These are phyloP conservation scores for Curvularia hawaiiensis DNA, from an alignment of 2,329 filamentous ascomycete species.

Conservation along the genomic window DNA sequence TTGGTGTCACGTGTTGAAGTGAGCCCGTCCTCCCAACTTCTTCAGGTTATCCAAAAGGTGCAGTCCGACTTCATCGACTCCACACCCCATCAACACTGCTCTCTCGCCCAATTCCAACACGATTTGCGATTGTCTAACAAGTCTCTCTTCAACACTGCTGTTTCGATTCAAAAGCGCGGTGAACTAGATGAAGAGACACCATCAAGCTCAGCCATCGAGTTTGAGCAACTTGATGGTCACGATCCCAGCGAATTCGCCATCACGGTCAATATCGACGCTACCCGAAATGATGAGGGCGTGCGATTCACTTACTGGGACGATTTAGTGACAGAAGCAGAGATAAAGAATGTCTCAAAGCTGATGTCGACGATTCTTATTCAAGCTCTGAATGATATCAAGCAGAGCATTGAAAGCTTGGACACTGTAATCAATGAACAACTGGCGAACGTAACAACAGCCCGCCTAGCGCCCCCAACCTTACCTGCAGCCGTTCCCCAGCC, in stretches of 20 bases:
- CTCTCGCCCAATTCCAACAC: slow-evolving; percentile 55
- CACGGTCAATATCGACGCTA: slow-evolving; percentile 42
- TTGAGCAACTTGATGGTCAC: slow-evolving; percentile 36
- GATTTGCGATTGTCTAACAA: slow-evolving; percentile 44
- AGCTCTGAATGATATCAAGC: slow-evolving; percentile 27
- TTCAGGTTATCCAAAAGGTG: slow-evolving; percentile 33
- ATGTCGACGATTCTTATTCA: slow-evolving; percentile 36
- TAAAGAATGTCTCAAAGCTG: slow-evolving; percentile 31
- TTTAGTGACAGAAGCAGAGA: slow-evolving; percentile 34
- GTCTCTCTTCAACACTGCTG: slow-evolving; percentile 55
- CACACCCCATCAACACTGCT: slow-evolving; percentile 42
- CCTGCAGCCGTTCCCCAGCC: slow-evolving; percentile 14
- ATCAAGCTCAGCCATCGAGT: slow-evolving; percentile 25
- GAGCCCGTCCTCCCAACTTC: slow-evolving; percentile 19
- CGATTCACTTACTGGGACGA: slow-evolving; percentile 43
- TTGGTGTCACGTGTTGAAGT: slow-evolving; percentile 34
- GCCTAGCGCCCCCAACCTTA: slow-evolving; percentile 10
- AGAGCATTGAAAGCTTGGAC: slow-evolving; percentile 37
- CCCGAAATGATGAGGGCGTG: slow-evolving; percentile 36
- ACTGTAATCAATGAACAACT: slow-evolving; percentile 23
- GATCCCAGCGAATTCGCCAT: slow-evolving; percentile 43
- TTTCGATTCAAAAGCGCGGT: slow-evolving; percentile 43
- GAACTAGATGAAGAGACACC: slow-evolving; percentile 10
- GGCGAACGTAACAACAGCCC: neutral
- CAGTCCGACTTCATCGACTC: slow-evolving; percentile 41